phyloP scores from a whole-genome alignment of 192 early-diverging fungal species.

The Coemansia sp. region DNA sequence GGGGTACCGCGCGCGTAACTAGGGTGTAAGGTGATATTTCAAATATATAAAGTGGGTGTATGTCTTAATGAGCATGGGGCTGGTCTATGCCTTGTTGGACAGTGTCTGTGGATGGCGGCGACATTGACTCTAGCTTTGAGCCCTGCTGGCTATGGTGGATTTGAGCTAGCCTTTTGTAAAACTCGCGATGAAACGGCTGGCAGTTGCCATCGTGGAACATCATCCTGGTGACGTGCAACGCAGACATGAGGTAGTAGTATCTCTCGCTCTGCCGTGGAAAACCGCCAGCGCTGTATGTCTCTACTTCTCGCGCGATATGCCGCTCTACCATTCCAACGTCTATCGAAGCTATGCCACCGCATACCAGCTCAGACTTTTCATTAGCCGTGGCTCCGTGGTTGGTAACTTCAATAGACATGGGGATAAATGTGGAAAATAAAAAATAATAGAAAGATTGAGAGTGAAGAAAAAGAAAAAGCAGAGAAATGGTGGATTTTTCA shows the following conservation, averaged over 20 bases:
- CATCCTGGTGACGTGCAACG: conserved; percentile 50
- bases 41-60: not conserved
- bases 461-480: not conserved
- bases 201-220: conserved; percentile 54
- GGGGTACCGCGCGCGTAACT: conserved; percentile 26
- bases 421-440: not conserved
- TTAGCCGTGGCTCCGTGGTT: not conserved
- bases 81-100: not conserved
- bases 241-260: conserved; percentile 56
- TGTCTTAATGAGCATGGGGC: not conserved
- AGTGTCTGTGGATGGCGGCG: not conserved
- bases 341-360: conserved; percentile 50
- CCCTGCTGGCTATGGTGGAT: conserved; percentile 51
- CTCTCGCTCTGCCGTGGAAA: conserved; percentile 53
- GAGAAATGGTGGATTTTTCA: not conserved
- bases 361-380: conserved; percentile 17
- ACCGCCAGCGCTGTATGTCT: conserved; percentile 44
- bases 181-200: conserved; percentile 51
- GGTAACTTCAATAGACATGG: conserved; percentile 7
- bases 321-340: conserved; percentile 35
- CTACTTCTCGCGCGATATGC: conserved; percentile 45
- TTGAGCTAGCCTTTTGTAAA: conserved; percentile 47
- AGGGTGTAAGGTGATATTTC: not conserved
- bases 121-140: conserved; percentile 6
- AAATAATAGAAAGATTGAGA: not conserved